These are phyloP conservation scores for Wickerhamomyces sp. DNA, from an alignment of 1,139 yeast genomes.

Conservation along the genomic window DNA sequence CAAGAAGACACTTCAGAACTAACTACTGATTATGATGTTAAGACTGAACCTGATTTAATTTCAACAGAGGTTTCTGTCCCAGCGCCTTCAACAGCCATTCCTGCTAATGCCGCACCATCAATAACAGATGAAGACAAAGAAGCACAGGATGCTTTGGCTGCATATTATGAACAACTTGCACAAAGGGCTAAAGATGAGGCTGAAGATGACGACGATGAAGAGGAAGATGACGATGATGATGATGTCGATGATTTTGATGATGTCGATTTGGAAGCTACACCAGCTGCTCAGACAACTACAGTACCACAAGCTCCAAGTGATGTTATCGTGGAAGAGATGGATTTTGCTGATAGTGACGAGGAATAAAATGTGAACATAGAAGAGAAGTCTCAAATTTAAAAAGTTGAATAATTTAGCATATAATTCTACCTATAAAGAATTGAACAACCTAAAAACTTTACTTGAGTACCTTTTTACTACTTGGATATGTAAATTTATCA, in stretches of 20 bases:
- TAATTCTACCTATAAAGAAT: too few species aligned
- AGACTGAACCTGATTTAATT: conserved; percentile 5
- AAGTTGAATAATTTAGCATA: too few species aligned
- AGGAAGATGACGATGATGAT: conserved; percentile 46
- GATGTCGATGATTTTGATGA: conserved; percentile 33
- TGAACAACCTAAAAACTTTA: neutral
- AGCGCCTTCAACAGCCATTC: neutral
- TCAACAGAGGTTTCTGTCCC: neutral
- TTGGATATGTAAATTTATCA: too few species aligned
- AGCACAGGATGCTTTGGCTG: conserved; percentile 74
- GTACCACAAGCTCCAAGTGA: neutral
- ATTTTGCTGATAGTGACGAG: conserved; percentile 13
- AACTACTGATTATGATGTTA: conserved; percentile 4
- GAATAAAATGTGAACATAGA: neutral
- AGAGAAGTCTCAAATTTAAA: too few species aligned
- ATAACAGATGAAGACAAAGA: conserved; percentile 45
- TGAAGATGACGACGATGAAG: conserved; percentile 52
- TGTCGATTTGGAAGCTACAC: conserved; percentile 19
- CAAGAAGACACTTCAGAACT: conserved; percentile 41
- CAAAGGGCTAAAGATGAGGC: conserved; percentile 51
- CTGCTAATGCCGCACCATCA: conserved; percentile 20
- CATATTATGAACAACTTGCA: conserved; percentile 48
- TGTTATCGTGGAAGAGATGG: conserved; percentile 4
- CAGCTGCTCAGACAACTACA: neutral
- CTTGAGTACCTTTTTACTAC: neutral